These are phyloP conservation scores for Physcomitrellopsis africana DNA, from an alignment of 225 moss, liverwort and hornwort species.

Conservation along the genomic window DNA sequence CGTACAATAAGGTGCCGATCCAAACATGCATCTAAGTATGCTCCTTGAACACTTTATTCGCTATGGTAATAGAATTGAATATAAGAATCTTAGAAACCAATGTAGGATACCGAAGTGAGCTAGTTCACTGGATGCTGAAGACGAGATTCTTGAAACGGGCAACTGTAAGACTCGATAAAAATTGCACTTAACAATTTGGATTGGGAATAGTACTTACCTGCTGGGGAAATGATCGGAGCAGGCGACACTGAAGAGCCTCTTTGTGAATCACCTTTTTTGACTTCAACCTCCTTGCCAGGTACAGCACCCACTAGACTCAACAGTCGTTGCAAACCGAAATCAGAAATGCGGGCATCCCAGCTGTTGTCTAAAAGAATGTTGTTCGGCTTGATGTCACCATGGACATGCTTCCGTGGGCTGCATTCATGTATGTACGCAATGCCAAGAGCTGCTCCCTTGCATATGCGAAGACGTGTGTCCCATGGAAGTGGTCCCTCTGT, in stretches of 20 bases:
- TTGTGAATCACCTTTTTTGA: constrained; percentile 27
- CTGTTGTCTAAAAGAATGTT: constrained; percentile 43
- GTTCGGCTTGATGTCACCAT: constrained; percentile 43
- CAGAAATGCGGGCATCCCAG: constrained; percentile 43
- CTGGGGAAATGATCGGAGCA: constrained; percentile 21
- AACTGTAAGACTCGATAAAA: neutral
- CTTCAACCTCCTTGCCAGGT: constrained; percentile 21
- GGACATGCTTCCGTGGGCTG: constrained; percentile 45
- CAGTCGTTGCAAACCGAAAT: constrained; percentile 69
- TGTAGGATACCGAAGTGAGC: neutral
- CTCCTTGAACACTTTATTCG: neutral
- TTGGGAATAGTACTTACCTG: constrained; percentile 19
- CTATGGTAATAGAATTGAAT: neutral
- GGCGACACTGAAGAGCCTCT: constrained; percentile 41
- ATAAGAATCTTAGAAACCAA: neutral
- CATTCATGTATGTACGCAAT: constrained; percentile 55
- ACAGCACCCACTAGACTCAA: constrained; percentile 43
- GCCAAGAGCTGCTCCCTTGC: constrained; percentile 44
- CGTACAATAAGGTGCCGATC: neutral
- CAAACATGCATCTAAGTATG: neutral
- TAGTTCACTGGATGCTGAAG: neutral
- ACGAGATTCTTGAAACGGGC: neutral
- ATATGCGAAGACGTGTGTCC: constrained; percentile 31
- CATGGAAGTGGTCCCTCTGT: constrained; percentile 39
- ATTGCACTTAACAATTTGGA: neutral